phyloP scores from a whole-genome alignment of 208 protist species.

The Leishmania mexicana region DNA sequence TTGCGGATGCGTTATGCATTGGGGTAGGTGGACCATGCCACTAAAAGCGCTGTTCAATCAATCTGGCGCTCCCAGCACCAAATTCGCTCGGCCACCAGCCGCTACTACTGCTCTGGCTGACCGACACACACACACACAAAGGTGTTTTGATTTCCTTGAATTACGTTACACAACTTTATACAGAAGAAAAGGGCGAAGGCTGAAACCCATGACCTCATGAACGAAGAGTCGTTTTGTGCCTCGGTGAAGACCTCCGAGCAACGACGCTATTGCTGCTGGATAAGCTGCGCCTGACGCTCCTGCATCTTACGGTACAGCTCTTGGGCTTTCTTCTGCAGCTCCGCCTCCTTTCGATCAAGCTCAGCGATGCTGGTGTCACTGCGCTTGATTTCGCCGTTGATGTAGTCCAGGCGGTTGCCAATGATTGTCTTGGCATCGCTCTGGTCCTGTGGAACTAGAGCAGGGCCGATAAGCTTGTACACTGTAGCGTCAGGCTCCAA shows the following conservation, averaged over 20 bases:
- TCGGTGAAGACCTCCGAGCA: background rate
- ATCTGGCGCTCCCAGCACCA: background rate
- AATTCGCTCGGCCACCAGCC: no score
- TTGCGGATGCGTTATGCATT: background rate
- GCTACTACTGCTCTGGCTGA: background rate
- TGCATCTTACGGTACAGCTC: conserved; percentile 89
- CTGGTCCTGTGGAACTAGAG: conserved; percentile 93
- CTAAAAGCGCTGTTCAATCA: background rate
- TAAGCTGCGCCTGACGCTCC: conserved; percentile 64
- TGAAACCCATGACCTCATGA: background rate
- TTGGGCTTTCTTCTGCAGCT: conserved; percentile 72
- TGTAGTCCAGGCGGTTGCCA: conserved; percentile 92
- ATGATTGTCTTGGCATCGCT: conserved; percentile 92
- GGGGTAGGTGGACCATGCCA: background rate
- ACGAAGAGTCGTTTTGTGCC: background rate
- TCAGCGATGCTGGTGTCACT: conserved; percentile 83
- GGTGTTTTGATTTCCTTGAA: background rate
- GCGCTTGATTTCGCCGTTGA: conserved; percentile 89
- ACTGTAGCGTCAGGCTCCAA: conserved; percentile 90
- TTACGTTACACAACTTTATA: conserved; percentile 2
- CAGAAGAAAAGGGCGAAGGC: conserved; percentile 1
- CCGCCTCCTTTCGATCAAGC: conserved; percentile 75
- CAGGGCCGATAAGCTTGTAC: conserved; percentile 96
- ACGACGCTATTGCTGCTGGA: conserved; percentile 34
- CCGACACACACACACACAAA: background rate